Conservation (phyloP, 2,329 filamentous ascomycete genomes). For the Lasiodiplodia sp. region DNA sequence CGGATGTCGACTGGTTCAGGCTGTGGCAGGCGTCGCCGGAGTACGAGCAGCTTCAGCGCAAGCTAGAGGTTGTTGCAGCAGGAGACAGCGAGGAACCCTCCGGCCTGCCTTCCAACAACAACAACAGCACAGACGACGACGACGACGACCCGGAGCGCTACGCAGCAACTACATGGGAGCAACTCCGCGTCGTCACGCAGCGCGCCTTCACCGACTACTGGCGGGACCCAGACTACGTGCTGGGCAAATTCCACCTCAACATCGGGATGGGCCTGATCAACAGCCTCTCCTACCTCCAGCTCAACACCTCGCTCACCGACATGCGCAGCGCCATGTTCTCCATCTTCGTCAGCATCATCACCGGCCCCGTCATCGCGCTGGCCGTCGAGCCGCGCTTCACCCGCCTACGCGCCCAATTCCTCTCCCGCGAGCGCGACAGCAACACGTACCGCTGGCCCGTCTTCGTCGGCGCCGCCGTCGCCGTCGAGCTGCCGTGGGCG, state of each 20-base stretch:
- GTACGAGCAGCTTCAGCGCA: background rate
- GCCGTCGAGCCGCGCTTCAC: slow-evolving; percentile 10
- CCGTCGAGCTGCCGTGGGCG: slow-evolving; percentile 83
- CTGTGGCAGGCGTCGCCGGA: background rate
- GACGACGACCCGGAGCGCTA: background rate
- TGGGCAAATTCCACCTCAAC: background rate
- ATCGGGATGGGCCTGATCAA: slow-evolving; percentile 2
- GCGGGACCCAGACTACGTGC: background rate
- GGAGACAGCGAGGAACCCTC: no score
- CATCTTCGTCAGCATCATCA: slow-evolving; percentile 8
- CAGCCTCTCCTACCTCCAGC: slow-evolving; percentile 1
- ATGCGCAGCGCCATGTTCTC: slow-evolving; percentile 10
- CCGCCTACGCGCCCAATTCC: background rate
- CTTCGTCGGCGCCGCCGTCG: slow-evolving; percentile 79
- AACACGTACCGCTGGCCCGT: slow-evolving; percentile 75
- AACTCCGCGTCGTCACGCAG: background rate
- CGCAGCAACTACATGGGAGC: background rate
- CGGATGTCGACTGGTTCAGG: background rate
- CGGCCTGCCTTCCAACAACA: no score
- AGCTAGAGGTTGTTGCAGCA: background rate
- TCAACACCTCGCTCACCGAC: background rate
- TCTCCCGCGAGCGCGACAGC: background rate
- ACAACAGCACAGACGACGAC: background rate
- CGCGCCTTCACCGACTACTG: slow-evolving; percentile 6
- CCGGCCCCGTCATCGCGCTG: slow-evolving; percentile 3